Evolutionary conservation across 305 asterid genomes (phyloP), one percentile per base, ranked within the genome.

Genomic region (Petunia hybrid): DNA sequence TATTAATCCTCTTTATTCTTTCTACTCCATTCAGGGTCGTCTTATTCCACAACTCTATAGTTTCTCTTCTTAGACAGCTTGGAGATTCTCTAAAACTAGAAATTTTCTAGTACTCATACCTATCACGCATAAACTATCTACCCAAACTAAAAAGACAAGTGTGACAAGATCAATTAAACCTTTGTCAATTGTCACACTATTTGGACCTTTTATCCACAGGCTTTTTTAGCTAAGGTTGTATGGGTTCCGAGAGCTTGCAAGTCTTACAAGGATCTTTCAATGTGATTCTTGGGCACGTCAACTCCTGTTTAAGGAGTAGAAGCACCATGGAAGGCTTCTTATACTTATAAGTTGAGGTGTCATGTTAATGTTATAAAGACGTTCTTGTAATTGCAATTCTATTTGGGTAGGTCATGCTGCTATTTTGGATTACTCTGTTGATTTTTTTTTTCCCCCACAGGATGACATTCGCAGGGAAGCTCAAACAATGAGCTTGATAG

Each of bases 391-490:
- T 35, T 36, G 59, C 46, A 51, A 35, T 73, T 73, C 59, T 51
- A 35, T 51, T 73, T 51, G 45, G 63, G 43, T 51, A 7, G 43
- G 51, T 13, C 63, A 73, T 73, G 63, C 78, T 73, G 43, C 78
- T 51, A 73, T 73, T 73, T 51, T 51, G 61, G 36, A 51, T 6
- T 73, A 36, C 45, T 41, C 13, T 7, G 36, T 69, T 75, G 71
- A 73, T 31, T 53, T 80, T 43, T 73, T 45, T 69, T 77, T n/a
- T 76, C 77, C 81, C 87, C 75, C 81, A 84, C 94, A 96, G 99
- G 99, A 96, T 85, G 99, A 96, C 88, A 91, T 96, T 81, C 97
- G 98, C 74, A 91, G 96, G 88, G 99, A 96, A 92, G 97, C 99
- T 87, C 99, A 96, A 85, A 92, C 92, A 35, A 91, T 96, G 99